Conservation (phyloP, 768 basidiomycete species). For the Gloeostereum incarnatum region DNA sequence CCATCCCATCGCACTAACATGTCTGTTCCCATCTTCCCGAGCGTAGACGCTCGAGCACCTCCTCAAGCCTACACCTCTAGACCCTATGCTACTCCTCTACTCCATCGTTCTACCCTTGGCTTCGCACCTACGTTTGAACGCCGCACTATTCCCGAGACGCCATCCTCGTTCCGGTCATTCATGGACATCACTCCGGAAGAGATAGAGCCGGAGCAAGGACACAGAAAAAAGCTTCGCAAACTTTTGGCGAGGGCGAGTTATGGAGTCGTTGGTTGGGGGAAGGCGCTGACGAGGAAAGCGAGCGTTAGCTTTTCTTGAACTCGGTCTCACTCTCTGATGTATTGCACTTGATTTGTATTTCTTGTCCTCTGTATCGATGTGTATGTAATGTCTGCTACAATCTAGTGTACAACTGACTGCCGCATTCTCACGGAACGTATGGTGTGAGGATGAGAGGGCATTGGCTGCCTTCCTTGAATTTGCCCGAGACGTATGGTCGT, state of each 20-base stretch:
- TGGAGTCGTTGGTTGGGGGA: not conserved
- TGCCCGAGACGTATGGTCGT: slow-evolving; percentile 48
- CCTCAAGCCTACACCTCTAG: slow-evolving; percentile 4
- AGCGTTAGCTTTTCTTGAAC: too few species aligned
- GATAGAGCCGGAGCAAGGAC: not conserved
- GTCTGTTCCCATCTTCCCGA: not conserved
- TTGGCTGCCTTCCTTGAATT: slow-evolving; percentile 49
- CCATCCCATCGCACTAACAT: not conserved
- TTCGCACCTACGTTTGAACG: not conserved
- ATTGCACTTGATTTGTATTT: not conserved
- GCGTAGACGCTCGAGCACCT: slow-evolving; percentile 1
- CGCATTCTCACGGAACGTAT: slow-evolving; percentile 2
- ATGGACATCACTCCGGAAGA: slow-evolving; percentile 8
- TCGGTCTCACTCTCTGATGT: too few species aligned
- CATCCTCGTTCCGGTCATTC: slow-evolving; percentile 4
- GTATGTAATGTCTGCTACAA: not conserved
- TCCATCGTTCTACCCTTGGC: not conserved
- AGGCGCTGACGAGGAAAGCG: not conserved
- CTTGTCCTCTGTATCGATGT: slow-evolving; percentile 1
- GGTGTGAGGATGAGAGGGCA: slow-evolving; percentile 47
- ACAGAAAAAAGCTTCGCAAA: slow-evolving; percentile 1
- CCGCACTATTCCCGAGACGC: not conserved
- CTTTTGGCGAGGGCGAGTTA: slow-evolving; percentile 6
- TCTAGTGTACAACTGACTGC: not conserved
- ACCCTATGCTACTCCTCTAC: slow-evolving; percentile 6